A percentile compares a stretch with the other conserved stretches of the same genome.
Evolutionary conservation across 208 protist genomes (phyloP).

Genomic region (Paratrypanosoma confusum): DNA sequence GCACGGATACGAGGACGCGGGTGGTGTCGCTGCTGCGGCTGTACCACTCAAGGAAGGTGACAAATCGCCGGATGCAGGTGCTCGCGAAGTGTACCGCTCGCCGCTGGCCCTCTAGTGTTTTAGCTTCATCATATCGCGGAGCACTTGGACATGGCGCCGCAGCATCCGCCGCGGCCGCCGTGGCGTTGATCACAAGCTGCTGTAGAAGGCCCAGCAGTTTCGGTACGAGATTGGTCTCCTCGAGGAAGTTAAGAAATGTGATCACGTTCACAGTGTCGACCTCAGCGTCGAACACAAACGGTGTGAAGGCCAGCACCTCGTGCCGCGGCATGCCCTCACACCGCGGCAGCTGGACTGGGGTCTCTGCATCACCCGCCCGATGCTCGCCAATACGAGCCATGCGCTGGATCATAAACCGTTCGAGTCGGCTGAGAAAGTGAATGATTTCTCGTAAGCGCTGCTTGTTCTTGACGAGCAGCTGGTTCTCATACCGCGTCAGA

Average conservation of each 20-base stretch:
- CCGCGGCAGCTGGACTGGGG: not conserved
- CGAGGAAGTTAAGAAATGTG: slow-evolving; percentile 39
- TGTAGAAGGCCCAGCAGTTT: slow-evolving; percentile 69
- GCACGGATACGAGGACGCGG: slow-evolving; percentile 2
- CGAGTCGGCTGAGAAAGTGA: slow-evolving; percentile 28
- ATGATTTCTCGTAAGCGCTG: slow-evolving; percentile 77
- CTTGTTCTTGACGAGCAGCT: slow-evolving; percentile 82
- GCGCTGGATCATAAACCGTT: too few relatives aligned
- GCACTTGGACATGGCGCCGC: not conserved
- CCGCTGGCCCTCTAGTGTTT: not conserved
- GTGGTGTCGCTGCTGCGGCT: slow-evolving; percentile 11
- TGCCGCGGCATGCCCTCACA: not conserved
- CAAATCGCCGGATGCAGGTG: slow-evolving; percentile 16
- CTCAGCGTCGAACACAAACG: slow-evolving; percentile 59
- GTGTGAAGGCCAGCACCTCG: slow-evolving; percentile 21
- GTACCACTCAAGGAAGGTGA: slow-evolving; percentile 25
- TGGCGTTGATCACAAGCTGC: slow-evolving; percentile 4
- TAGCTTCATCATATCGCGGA: not conserved
- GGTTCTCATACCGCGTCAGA: slow-evolving; percentile 45
- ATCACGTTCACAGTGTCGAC: slow-evolving; percentile 69
- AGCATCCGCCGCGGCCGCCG: not conserved
- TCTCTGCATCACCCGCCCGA: not conserved
- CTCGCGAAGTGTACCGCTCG: not conserved
- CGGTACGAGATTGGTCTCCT: slow-evolving; percentile 31
- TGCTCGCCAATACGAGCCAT: slow-evolving; percentile 18